phyloP scores from a whole-genome alignment of 306 rosid species.

The Crotalaria pallida region DNA sequence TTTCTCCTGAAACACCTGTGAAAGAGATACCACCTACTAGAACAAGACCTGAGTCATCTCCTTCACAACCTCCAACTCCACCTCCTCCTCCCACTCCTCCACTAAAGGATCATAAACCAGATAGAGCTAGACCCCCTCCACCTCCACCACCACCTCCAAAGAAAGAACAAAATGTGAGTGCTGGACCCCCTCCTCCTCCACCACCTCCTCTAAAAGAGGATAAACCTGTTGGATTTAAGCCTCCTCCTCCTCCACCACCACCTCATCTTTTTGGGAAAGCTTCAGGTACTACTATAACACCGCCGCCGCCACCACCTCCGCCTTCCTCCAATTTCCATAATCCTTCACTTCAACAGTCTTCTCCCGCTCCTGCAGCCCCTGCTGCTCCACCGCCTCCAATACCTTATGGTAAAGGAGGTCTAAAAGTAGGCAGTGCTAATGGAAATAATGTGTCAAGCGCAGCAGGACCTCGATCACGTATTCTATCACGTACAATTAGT shows the following conservation, averaged over 20 bases:
- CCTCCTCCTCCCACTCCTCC: slow-evolving; percentile 41
- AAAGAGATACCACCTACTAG: slow-evolving; percentile 29
- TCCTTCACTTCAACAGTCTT: slow-evolving; percentile 23
- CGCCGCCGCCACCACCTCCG: slow-evolving; percentile 31
- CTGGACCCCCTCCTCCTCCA: slow-evolving; percentile 2
- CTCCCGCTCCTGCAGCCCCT: slow-evolving; percentile 32
- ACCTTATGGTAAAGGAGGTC: slow-evolving; percentile 37
- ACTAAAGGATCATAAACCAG: slow-evolving; percentile 20
- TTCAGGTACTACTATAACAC: slow-evolving; percentile 18
- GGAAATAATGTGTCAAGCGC: slow-evolving; percentile 28
- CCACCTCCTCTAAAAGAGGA: slow-evolving; percentile 7
- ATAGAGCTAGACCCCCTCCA: slow-evolving; percentile 28
- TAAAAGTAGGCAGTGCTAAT: slow-evolving; percentile 29
- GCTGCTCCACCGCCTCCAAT: slow-evolving; percentile 67
- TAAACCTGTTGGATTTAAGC: slow-evolving; percentile 12
- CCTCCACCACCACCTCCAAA: slow-evolving; percentile 35
- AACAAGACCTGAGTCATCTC: slow-evolving; percentile 21
- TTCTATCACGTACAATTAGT: slow-evolving; percentile 37
- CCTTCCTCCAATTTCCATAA: slow-evolving; percentile 20
- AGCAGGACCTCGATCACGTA: slow-evolving; percentile 36
- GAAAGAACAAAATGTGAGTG: slow-evolving; percentile 8
- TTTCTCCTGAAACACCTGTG: slow-evolving; percentile 19
- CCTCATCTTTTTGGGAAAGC: slow-evolving; percentile 31
- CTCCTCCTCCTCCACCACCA: slow-evolving; percentile 41
- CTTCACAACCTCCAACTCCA: slow-evolving; percentile 37